Evolutionary conservation across 1,139 yeast genomes (phyloP), one percentile per base, ranked within the genome.

Genomic region (Suhomyces guaymorum): DNA sequence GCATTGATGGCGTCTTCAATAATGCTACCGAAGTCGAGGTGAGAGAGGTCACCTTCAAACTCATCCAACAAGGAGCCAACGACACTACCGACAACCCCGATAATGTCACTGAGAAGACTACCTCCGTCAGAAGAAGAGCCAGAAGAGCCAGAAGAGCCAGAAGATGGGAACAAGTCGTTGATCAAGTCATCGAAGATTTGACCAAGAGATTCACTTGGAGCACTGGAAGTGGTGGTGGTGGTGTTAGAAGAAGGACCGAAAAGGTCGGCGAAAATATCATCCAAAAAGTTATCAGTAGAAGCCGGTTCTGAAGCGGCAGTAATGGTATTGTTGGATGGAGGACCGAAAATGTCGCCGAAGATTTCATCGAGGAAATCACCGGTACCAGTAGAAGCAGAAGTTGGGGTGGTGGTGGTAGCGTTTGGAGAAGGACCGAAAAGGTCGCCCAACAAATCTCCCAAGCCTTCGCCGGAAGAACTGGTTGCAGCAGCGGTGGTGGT

Each of bases 81-180:
- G 15, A 45, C 35, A 14, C 42, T 38, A n/a, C 45, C 46, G 5
- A 39, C 41, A 28, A 46, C 45, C 28, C 42, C 48, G 28, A 59
- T 46, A 31, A 57, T 42, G 35, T 52, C 56, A 32, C 46, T 52
- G 27, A 57, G 44, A 18, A 58, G 36, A 19, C 54, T 44, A 10
- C 51, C 46, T n/a, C n/a, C n/a, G n/a, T n/a, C n/a, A n/a, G n/a
- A n/a, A n/a, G n/a, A n/a, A n/a, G n/a, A n/a, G 4, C 43, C 34
- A 8, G 38, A 15, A 18, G 38, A 35, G 18, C 34, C 30, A 14
- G 43, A 17, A 7, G 52, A 34, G 13, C 44, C 26, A 13, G 44
- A 38, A 15, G 39, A 25, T 12, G 36, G 24, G n/a, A 46, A 46
- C 27, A 46, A 39, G 22, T 35, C 42, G 24, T 23, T 30, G 35